Base-by-base conservation (phyloP, 1,284 basidiomycete genomes). In the Pisolithus thermaeus region DNA sequence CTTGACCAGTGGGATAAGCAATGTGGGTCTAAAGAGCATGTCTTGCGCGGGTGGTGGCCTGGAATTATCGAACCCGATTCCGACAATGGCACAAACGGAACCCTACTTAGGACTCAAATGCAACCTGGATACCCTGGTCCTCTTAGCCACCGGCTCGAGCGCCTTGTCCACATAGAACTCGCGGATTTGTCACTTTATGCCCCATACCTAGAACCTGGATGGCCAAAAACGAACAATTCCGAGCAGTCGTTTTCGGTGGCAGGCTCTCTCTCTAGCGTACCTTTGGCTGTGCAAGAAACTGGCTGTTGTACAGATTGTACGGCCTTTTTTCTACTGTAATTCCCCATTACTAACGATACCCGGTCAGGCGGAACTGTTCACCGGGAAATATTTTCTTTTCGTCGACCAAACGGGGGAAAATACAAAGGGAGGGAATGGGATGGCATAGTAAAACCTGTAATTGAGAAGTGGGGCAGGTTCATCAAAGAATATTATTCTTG, bases 1-100 rank as follows among this genome's bases (percentile, higher is more conserved):
- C 67, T 90, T 36, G 80, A 84, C 61, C 77, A 90, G 59, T 90
- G 88, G 88, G 72, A 73, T 27, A 88, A 84, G 59, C 86, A 88
- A 28, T 81, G 80, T 50, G 69, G 67, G 16, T 78, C 77, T 18
- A 76, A 76, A 56, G 63, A 70, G 51, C 75, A 75, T 18, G 66
- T 78, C n/a, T 61, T 76, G 3, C 74, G 77, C 3, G 77, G 79
- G 0, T 78, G 68, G 64, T 80, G 76, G 74, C 80, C 80, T 1
- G 70, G 70, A 12, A 70, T 64, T 22, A 61, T 68, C 28, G 66
- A 69, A 42, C 61, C 61, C 12, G 67, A 70, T 49, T 28, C 35
- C 32, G 49, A 51, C 32, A 44, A 58, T 2, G 56, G 48, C 25
- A 45, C 45, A 9, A 53, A 48, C 16, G 61, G 58, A 7, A 69